These are phyloP conservation scores for Bonia amplexicaulis DNA, from an alignment of 176 grass and related monocot species.

Conservation along the genomic window DNA sequence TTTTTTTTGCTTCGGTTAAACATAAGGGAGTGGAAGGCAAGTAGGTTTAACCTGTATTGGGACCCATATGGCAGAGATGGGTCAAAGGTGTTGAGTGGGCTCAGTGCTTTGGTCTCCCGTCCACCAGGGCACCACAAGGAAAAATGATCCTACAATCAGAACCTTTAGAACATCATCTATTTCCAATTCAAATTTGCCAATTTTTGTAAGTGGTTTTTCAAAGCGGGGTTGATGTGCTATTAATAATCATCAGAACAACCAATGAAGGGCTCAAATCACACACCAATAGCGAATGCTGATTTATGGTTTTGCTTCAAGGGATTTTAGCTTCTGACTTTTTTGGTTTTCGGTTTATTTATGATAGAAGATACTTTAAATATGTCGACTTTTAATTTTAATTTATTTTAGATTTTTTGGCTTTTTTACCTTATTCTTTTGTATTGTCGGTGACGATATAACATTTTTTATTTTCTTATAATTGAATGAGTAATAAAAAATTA, in stretches of 20 bases:
- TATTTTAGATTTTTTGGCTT: too few relatives aligned
- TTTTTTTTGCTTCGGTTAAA: background rate
- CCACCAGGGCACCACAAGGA: background rate
- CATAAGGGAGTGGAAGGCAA: background rate
- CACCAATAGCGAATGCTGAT: background rate
- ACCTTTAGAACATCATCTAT: background rate
- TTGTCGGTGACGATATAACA: too few relatives aligned
- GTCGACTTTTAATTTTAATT: too few relatives aligned
- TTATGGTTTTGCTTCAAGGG: background rate
- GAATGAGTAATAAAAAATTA: too few relatives aligned
- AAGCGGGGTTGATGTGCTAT: background rate
- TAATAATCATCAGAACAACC: background rate
- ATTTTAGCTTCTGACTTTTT: too few relatives aligned
- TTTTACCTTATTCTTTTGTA: too few relatives aligned
- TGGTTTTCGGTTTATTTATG: too few relatives aligned
- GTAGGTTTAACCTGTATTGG: slow-evolving; percentile 10
- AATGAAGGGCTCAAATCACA: background rate
- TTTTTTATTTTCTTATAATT: too few relatives aligned
- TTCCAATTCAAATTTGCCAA: background rate
- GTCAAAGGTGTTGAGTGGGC: slow-evolving; percentile 34
- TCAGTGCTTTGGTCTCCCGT: background rate
- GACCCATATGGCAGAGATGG: slow-evolving; percentile 13
- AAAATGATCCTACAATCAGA: background rate
- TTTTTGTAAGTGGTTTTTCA: background rate
- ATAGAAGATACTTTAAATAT: too few relatives aligned